Evolutionary conservation across 345 rosid species (phyloP), one percentile per base, ranked within the genome.

Genomic region (Camelina hispida): DNA sequence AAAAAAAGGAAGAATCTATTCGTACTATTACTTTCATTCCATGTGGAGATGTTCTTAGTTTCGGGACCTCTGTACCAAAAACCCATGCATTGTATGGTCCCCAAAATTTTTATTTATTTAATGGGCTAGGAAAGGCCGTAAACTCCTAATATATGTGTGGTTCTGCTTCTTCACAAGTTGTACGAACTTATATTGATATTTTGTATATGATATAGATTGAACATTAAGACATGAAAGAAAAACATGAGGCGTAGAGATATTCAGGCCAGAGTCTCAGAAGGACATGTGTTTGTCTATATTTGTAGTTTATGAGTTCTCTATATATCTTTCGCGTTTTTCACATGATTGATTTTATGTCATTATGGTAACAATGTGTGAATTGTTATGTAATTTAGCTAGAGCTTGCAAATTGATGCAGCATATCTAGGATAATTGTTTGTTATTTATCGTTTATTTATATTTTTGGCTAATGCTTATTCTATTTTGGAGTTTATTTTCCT

Each of bases 31-130:
- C 40, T 53, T 68, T 54, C 7, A 25, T 40, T 32, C 42, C 62
- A 55, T 53, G 72, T 42, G 63, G 28, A 68, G 17, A 28, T 68
- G 73, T 68, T 68, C 52, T 23, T 54, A 6, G 63, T 68, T 42
- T 55, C 30, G 28, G 42, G 28, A 55, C 42, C 9, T 42, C 0
- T n/a, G 18, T 42, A 68, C 17, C 42, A 25, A 11, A 55, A 17
- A 56, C 28, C 28, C 28, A 25, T 25, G 28, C 28, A 25, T 25
- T 25, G 22, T 20, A 25, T 56, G 73, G 73, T 69, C 54, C 54
- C 23, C 1, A 56, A 53, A 15, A 6, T n/a, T 68, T 32, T 7
- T 6, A 32, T 28, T 32, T 32, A 32, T 5, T 32, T 32, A 32
- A 32, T 51, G 61, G 72, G 38, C 38, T 15, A 32, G 9, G 22